Evolutionary conservation across 2,329 filamentous ascomycete genomes (phyloP).

Genomic region (Cladorrhinum sp.): DNA sequence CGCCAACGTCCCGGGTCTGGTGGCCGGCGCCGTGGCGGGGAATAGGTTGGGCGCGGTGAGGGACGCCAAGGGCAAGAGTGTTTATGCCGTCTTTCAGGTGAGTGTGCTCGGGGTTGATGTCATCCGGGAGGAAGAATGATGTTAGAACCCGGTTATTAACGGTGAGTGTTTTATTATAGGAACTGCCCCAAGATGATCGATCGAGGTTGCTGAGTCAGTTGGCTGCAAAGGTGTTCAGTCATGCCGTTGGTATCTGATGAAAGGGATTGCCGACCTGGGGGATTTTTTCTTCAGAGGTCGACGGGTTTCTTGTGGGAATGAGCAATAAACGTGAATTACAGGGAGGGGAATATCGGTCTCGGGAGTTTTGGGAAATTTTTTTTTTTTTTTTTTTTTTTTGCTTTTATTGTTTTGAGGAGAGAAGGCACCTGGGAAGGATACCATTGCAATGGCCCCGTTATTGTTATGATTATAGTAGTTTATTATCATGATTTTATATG

Average conservation of each 20-base stretch:
- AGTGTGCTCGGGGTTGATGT: conserved; percentile 26
- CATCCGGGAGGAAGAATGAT: neutral
- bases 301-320: neutral
- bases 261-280: neutral
- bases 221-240: conserved; percentile 81
- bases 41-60: conserved; percentile 87
- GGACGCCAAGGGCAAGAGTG: conserved; percentile 90
- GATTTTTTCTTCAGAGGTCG: neutral
- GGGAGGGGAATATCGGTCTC: neutral
- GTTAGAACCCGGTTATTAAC: neutral
- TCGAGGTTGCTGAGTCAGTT: conserved; percentile 78
- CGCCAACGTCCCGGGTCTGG: conserved; percentile 81
- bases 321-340: neutral
- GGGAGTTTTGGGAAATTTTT: neutral
- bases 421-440: neutral
- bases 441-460: neutral
- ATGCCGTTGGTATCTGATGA: conserved; percentile 59
- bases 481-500: neutral
- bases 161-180: conserved; percentile 41
- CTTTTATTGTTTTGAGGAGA: neutral
- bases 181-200: conserved; percentile 79
- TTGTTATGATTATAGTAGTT: neutral
- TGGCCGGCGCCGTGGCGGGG: conserved; percentile 88
- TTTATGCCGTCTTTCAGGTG: conserved; percentile 80
- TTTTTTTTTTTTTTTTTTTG: no score